These are phyloP conservation scores for Barnettozyma sucrosica DNA, from an alignment of 805 yeast genomes.

Conservation along the genomic window DNA sequence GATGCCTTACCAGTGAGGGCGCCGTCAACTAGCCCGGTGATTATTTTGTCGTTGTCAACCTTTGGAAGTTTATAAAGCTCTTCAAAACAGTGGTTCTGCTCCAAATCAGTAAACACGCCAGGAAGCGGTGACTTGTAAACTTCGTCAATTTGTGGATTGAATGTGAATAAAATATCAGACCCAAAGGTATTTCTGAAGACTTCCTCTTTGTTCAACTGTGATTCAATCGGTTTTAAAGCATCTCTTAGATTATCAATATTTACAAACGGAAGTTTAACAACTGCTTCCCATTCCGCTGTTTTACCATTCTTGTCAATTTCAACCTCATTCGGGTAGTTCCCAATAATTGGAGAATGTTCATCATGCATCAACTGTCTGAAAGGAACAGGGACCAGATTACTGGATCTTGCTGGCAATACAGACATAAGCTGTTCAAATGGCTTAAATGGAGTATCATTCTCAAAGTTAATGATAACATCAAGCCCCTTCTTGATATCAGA, in stretches of 20 bases:
- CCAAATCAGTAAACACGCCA: conserved; percentile 70
- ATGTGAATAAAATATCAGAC: conserved; percentile 55
- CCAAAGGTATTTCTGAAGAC: conserved; percentile 71
- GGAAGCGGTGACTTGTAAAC: conserved; percentile 73
- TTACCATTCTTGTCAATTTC: conserved; percentile 90
- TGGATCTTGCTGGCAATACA: conserved; percentile 91
- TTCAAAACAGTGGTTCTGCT: conserved; percentile 74
- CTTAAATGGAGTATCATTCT: conserved; percentile 69
- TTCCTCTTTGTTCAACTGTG: conserved; percentile 64
- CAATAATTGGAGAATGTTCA: conserved; percentile 80
- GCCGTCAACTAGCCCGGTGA: conserved; percentile 56
- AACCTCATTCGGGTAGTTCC: conserved; percentile 86
- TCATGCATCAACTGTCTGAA: conserved; percentile 84
- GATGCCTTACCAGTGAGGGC: conserved; percentile 66
- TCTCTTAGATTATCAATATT: conserved; percentile 70
- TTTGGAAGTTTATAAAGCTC: conserved; percentile 47
- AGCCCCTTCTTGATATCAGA: conserved; percentile 79
- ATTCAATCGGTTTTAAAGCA: conserved; percentile 65
- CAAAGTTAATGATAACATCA: conserved; percentile 55
- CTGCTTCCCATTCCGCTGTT: conserved; percentile 97
- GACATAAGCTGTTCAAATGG: conserved; percentile 98
- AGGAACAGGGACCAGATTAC: conserved; percentile 65
- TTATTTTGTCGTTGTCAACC: conserved; percentile 31
- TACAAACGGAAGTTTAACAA: conserved; percentile 86
- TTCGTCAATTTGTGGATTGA: conserved; percentile 68